Base-by-base conservation (phyloP, 176 grass and related monocot genomes). In the Oryza brachyantha region DNA sequence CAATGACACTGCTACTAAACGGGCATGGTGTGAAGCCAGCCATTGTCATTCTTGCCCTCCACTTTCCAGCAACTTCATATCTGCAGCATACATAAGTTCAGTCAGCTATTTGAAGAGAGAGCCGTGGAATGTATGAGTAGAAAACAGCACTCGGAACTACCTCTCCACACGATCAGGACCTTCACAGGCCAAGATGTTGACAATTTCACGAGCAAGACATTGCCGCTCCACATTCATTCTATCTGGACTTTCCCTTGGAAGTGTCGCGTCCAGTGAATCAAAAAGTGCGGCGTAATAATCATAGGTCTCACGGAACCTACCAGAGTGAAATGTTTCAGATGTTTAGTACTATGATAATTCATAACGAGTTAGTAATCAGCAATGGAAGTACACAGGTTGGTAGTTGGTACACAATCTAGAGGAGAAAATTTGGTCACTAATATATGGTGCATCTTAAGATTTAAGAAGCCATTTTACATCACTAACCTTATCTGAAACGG, bases 151-250 rank as follows among this genome's bases (percentile, higher is more conserved):
- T 37, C 37, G 40, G 9, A 48, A 68, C 50, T 93, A 99, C 96
- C 96, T 95, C 85, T 99, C 96, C 62, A 99, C 91, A n/a, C 96
- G 92, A 83, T 99, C 96, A 50, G 89, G 71, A 28, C 96, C 96
- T 93, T 99, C 96, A 66, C 96, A 99, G 50, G 92, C 92, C 35
- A 95, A 83, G 25, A 95, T 99, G 74, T 95, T 99, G 28, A 99
- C 96, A 42, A 99, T 99, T 85, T 99, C 92, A 68, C 96, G 77
- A 45, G 96, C 96, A 82, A 99, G 90, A 74, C 96, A 99, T 32
- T 95, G 96, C 68, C 83, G 83, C 84, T 99, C 92, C 41, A 99
- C 96, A 65, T 99, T 99, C 96, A 95, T 95, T 76, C 96, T 91
- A 60, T 99, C 96, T 0, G 90, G 45, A 76, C 88, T 99, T 62